Conservation (phyloP, 305 asterid genomes). For the Petunia hybrid region DNA sequence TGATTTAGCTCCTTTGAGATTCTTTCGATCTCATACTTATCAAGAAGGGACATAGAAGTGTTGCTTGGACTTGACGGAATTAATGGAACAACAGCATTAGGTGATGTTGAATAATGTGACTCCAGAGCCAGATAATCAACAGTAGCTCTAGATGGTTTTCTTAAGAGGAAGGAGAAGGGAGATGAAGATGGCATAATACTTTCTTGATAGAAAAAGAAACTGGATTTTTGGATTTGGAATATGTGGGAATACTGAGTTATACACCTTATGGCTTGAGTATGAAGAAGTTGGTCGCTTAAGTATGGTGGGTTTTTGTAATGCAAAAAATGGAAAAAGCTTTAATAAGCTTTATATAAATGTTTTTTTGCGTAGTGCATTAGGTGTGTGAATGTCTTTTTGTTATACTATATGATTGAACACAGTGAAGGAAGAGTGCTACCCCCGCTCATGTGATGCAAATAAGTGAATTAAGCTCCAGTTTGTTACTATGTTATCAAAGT, state of each 20-base stretch:
- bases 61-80: neutral
- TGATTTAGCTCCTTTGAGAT: slow-evolving; percentile 61
- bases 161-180: neutral
- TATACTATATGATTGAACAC: too few relatives aligned
- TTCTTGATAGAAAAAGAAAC: neutral
- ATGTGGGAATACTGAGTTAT: neutral
- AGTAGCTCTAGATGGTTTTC: neutral
- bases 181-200: neutral
- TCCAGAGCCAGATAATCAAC: too few relatives aligned
- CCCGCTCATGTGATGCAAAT: too few relatives aligned
- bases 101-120: too few relatives aligned
- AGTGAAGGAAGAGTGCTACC: too few relatives aligned
- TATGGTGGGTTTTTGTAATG: neutral
- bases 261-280: neutral
- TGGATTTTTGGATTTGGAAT: neutral
- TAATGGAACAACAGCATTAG: neutral
- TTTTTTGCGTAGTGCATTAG: too few relatives aligned
- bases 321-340: neutral
- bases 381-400: too few relatives aligned
- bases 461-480: too few relatives aligned
- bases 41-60: slow-evolving; percentile 46
- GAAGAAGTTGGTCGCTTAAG: neutral
- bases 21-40: slow-evolving; percentile 67
- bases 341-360: neutral
- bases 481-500: too few relatives aligned